Conservation (phyloP, 441 rosid genomes). For the Populus trichocarpa region DNA sequence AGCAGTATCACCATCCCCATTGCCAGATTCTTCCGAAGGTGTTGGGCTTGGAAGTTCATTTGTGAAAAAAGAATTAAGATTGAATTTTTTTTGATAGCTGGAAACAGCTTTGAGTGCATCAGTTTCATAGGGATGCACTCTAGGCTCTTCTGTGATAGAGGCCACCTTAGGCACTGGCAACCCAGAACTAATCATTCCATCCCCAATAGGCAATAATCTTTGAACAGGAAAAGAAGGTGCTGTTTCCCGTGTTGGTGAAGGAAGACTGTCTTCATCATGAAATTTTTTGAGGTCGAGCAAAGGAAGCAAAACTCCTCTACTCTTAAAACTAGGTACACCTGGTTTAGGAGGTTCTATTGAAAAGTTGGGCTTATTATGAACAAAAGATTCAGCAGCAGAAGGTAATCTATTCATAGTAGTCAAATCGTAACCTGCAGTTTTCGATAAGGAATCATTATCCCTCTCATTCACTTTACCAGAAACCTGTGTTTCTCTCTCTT, state of each 20-base stretch:
- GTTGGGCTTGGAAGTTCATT: slow-evolving; percentile 95
- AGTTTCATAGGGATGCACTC: slow-evolving; percentile 61
- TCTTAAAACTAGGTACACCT: slow-evolving; percentile 43
- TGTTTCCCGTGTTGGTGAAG: slow-evolving; percentile 86
- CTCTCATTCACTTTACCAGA: slow-evolving; percentile 14
- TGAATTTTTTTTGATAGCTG: slow-evolving; percentile 73
- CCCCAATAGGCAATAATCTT: slow-evolving; percentile 35
- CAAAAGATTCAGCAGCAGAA: slow-evolving; percentile 23
- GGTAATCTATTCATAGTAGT: slow-evolving; percentile 23
- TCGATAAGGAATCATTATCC: slow-evolving; percentile 24
- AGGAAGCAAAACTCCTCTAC: slow-evolving; percentile 55
- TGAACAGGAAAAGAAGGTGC: slow-evolving; percentile 43
- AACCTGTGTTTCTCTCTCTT: slow-evolving; percentile 30
- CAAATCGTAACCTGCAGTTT: slow-evolving; percentile 29
- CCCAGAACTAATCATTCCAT: slow-evolving; percentile 33
- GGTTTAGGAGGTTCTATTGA: slow-evolving; percentile 38
- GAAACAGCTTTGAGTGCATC: slow-evolving; percentile 76
- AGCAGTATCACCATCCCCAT: slow-evolving; percentile 47
- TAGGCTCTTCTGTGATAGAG: slow-evolving; percentile 33
- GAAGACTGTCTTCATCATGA: slow-evolving; percentile 93
- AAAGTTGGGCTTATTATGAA: slow-evolving; percentile 27
- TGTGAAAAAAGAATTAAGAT: slow-evolving; percentile 38
- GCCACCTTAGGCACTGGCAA: slow-evolving; percentile 33
- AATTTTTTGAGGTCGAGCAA: slow-evolving; percentile 92
- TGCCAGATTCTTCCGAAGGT: slow-evolving; percentile 76